Conservation (phyloP, 345 rosid genomes). For the Lenwebbia sp. region DNA sequence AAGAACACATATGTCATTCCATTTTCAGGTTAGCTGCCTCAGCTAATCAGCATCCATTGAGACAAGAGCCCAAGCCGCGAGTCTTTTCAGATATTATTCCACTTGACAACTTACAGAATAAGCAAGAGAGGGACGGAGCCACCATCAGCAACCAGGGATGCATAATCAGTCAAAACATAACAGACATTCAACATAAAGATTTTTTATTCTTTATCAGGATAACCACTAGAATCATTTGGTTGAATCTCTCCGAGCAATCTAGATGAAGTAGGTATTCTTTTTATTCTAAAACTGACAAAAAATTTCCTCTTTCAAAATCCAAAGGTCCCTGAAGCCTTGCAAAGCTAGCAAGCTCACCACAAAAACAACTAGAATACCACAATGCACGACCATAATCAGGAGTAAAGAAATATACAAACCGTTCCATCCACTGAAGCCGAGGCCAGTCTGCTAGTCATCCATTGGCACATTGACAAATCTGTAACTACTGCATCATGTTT, state of each 20-base stretch:
- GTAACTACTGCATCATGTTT: slow-evolving; percentile 64
- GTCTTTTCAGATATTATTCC: not conserved
- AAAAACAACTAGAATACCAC: not conserved
- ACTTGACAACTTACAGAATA: not conserved
- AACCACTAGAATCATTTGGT: not conserved
- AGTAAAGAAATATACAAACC: slow-evolving; percentile 20
- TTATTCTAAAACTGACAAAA: not conserved
- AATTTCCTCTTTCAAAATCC: not conserved
- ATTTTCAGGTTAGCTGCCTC: not conserved
- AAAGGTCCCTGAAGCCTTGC: not conserved
- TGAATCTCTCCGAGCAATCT: not conserved
- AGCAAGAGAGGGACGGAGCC: not conserved
- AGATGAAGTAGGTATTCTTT: not conserved
- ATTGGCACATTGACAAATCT: slow-evolving; percentile 66
- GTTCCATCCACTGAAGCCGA: slow-evolving; percentile 74
- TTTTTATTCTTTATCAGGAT: not conserved
- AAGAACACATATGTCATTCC: not conserved
- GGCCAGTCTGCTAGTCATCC: slow-evolving; percentile 65
- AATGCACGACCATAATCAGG: not conserved
- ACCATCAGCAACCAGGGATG: not conserved
- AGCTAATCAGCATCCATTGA: not conserved
- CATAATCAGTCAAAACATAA: not conserved
- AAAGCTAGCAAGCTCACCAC: not conserved
- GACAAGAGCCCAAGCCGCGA: not conserved
- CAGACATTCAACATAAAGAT: not conserved